Percentiles rank a stretch among this genome's conserved stretches.
Evolutionary conservation across 1,284 basidiomycete species (phyloP).

Genomic region (Microbotryum lychnidis-dioicae): DNA sequence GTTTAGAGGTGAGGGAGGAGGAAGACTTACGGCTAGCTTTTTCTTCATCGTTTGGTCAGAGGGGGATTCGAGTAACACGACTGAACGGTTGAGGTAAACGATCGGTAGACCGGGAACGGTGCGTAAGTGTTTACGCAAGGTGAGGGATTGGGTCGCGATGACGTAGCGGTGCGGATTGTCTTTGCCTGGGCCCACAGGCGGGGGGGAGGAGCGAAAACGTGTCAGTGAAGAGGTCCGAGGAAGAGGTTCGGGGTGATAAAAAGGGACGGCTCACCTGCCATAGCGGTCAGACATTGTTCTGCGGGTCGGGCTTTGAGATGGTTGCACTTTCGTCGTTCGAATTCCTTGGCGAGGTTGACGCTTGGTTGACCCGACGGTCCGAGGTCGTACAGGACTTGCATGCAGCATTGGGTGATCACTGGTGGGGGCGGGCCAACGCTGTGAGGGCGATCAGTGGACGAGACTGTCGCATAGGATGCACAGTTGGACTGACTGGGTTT

Average conservation of each 20-base stretch:
- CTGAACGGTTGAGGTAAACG: slow-evolving; percentile 78
- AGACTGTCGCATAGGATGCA: too few relatives aligned
- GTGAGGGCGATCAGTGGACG: background rate
- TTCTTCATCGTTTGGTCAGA: slow-evolving; percentile 61
- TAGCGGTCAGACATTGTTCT: slow-evolving; percentile 70
- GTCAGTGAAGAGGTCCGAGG: background rate
- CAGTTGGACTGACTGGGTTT: slow-evolving; percentile 66
- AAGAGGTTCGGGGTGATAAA: background rate
- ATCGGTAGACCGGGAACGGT: slow-evolving; percentile 71
- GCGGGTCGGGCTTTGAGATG: slow-evolving; percentile 62
- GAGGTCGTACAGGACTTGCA: slow-evolving; percentile 76
- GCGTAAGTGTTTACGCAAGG: slow-evolving; percentile 58
- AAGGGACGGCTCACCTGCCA: slow-evolving; percentile 54
- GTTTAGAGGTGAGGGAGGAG: background rate
- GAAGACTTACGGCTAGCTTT: slow-evolving; percentile 54
- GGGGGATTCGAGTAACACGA: slow-evolving; percentile 81
- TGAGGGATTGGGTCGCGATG: slow-evolving; percentile 66
- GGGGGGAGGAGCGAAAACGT: background rate
- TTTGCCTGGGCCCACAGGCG: slow-evolving; percentile 49
- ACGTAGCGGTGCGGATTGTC: slow-evolving; percentile 85
- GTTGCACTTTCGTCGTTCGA: slow-evolving; percentile 89
- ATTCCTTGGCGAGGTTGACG: slow-evolving; percentile 80
- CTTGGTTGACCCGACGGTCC: slow-evolving; percentile 61
- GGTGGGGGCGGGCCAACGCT: background rate
- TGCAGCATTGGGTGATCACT: slow-evolving; percentile 97